Conservation (phyloP, 331 rosid genomes). For the Malus hybrid region DNA sequence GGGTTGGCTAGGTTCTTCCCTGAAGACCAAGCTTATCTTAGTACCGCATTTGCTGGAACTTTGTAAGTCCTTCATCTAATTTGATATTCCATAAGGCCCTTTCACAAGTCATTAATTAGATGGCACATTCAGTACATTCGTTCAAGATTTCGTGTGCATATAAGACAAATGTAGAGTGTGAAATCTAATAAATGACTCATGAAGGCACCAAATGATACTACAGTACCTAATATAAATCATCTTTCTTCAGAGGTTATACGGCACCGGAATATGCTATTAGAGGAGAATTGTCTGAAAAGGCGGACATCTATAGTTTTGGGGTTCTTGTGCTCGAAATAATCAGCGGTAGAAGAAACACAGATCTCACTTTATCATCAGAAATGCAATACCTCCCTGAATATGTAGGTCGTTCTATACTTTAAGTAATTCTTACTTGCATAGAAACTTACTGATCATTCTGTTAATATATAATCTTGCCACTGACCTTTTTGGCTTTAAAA, state of each 20-base stretch:
- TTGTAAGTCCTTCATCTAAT: conserved; percentile 44
- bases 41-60: conserved; percentile 87
- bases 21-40: conserved; percentile 83
- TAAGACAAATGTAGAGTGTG: too few species aligned
- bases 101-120: background rate
- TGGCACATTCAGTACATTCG: background rate
- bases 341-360: conserved; percentile 70
- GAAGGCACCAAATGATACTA: background rate
- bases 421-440: background rate
- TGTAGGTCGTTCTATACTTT: conserved; percentile 22
- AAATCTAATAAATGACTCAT: background rate
- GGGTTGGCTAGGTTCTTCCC: conserved; percentile 93
- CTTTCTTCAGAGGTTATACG: conserved; percentile 58
- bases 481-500: background rate
- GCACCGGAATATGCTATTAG: conserved; percentile 91
- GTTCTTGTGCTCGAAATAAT: conserved; percentile 85
- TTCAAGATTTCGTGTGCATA: background rate
- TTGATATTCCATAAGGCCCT: background rate
- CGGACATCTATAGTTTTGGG: conserved; percentile 89
- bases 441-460: background rate
- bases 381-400: conserved; percentile 91
- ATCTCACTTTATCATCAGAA: conserved; percentile 61
- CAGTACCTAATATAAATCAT: background rate
- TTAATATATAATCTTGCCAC: background rate
- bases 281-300: conserved; percentile 88